Evolutionary conservation across 1,284 basidiomycete species (phyloP).

Genomic region (Ceratorhiza oryzae-sativae): DNA sequence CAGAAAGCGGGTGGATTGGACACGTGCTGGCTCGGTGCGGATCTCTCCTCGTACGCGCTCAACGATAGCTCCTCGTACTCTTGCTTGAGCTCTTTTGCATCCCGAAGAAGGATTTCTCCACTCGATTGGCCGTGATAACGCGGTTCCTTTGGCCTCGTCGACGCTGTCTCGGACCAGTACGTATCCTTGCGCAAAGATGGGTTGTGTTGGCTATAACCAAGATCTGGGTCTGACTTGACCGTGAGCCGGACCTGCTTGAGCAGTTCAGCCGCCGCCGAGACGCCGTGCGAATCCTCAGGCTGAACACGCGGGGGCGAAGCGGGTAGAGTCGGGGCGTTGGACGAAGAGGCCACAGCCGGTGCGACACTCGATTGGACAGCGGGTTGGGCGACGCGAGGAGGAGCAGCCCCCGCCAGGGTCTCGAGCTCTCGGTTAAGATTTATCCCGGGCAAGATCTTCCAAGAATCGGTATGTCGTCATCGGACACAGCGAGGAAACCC

Average conservation of each 20-base stretch:
- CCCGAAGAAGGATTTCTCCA: conserved; percentile 25
- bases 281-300: neutral
- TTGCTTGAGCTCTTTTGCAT: conserved; percentile 25
- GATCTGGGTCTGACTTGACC: neutral
- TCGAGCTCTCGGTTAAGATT: conserved; percentile 32
- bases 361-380: neutral
- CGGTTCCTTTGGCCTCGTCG: conserved; percentile 11
- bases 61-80: conserved; percentile 14
- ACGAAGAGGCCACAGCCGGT: neutral
- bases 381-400: neutral
- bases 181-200: conserved; percentile 1
- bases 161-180: conserved; percentile 33
- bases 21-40: neutral
- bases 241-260: conserved; percentile 29
- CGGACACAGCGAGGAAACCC: neutral
- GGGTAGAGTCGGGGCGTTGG: neutral
- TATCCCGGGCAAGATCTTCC: conserved; percentile 23
- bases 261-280: conserved; percentile 1
- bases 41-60: neutral
- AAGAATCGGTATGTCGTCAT: neutral
- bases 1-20: neutral
- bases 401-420: conserved; percentile 2
- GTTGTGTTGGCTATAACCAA: neutral
- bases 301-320: neutral
- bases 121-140: conserved; percentile 36